Conservation (phyloP, 2,329 filamentous ascomycete genomes). For the Triangularia verruculosa region DNA sequence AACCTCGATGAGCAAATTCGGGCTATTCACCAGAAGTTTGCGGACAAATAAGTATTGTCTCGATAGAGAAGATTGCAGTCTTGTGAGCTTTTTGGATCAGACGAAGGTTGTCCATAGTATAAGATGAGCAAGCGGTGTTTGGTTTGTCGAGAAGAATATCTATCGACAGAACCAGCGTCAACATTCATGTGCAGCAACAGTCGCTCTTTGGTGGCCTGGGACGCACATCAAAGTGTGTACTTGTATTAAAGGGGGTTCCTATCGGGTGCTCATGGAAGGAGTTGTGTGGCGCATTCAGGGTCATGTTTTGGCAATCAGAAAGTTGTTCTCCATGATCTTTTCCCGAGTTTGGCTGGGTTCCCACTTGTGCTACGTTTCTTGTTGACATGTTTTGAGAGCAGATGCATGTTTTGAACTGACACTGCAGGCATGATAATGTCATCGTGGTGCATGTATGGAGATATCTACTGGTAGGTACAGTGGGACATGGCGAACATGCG, state of each 20-base stretch:
- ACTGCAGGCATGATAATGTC: neutral
- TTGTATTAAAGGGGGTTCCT: neutral
- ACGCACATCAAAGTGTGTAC: slow-evolving; percentile 7
- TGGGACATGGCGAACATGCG: neutral
- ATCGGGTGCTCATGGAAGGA: neutral
- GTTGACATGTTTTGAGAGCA: neutral
- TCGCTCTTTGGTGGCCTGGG: neutral
- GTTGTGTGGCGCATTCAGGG: neutral
- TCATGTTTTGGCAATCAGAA: neutral
- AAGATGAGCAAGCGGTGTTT: slow-evolving; percentile 18
- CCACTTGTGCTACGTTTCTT: neutral
- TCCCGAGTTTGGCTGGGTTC: neutral
- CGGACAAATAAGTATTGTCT: slow-evolving; percentile 30
- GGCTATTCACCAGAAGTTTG: slow-evolving; percentile 56
- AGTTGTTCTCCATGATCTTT: neutral
- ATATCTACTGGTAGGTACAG: neutral
- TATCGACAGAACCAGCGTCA: slow-evolving; percentile 7
- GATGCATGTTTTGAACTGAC: neutral
- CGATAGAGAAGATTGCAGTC: neutral
- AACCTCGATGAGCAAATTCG: slow-evolving; percentile 86
- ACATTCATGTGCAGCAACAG: neutral
- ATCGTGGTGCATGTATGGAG: neutral
- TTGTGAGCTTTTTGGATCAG: neutral
- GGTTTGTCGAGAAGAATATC: slow-evolving; percentile 17
- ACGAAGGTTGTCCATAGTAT: neutral